Conservation (phyloP, 345 rosid species). For the Brassica carinata region DNA sequence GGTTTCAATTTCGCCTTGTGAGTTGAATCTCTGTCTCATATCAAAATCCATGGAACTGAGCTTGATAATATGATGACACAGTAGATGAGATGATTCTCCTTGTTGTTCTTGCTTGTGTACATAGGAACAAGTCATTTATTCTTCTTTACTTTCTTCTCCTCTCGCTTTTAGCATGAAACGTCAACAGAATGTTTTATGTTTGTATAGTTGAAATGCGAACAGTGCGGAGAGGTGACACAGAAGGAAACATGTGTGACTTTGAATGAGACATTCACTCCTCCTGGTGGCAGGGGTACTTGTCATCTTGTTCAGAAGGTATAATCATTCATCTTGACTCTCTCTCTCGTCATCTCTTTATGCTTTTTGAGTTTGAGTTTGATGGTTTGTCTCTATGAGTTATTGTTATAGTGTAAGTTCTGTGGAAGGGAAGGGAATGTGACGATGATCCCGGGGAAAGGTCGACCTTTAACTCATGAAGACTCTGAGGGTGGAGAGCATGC, state of each 20-base stretch:
- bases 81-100: too few relatives aligned
- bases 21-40: too few relatives aligned
- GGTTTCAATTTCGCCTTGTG: slow-evolving; percentile 7
- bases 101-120: too few relatives aligned
- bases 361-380: slow-evolving; percentile 5
- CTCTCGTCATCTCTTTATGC: slow-evolving; percentile 2
- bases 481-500: slow-evolving; percentile 63
- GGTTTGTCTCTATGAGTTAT: slow-evolving; percentile 13
- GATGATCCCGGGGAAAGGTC: slow-evolving; percentile 72
- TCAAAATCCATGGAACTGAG: too few relatives aligned
- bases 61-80: too few relatives aligned
- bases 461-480: slow-evolving; percentile 58
- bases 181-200: too few relatives aligned
- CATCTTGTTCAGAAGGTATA: slow-evolving; percentile 90
- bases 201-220: slow-evolving; percentile 67
- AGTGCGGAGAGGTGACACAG: slow-evolving; percentile 78
- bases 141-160: too few relatives aligned
- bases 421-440: slow-evolving; percentile 78
- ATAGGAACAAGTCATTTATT: too few relatives aligned
- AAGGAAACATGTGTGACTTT: slow-evolving; percentile 80
- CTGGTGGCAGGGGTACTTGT: slow-evolving; percentile 58
- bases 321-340: not conserved
- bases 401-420: slow-evolving; percentile 80
- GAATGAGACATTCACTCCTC: slow-evolving; percentile 59
- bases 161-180: too few relatives aligned